These are phyloP conservation scores for Cystofilobasidium capitatum DNA, from an alignment of 768 basidiomycete species.

Conservation along the genomic window DNA sequence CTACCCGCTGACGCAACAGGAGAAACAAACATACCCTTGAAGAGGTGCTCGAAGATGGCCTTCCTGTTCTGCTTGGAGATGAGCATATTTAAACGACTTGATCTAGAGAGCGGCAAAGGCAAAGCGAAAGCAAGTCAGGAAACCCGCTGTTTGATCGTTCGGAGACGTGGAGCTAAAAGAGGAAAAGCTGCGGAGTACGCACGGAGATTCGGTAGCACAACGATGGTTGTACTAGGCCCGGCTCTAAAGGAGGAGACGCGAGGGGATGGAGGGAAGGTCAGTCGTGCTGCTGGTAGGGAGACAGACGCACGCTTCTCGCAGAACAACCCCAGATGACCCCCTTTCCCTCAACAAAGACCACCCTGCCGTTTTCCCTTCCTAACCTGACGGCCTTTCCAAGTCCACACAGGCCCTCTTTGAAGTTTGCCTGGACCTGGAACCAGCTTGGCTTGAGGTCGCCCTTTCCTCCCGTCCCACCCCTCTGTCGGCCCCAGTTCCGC, in stretches of 20 bases:
- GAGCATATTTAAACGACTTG: conserved; percentile 54
- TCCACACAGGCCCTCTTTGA: no score
- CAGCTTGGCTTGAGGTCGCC: no score
- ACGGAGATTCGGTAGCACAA: conserved; percentile 27
- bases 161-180: no score
- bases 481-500: neutral
- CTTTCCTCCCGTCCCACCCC: no score
- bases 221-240: conserved; percentile 28
- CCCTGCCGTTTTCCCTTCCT: neutral
- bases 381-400: neutral
- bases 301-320: neutral
- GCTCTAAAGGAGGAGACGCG: conserved; percentile 2
- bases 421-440: no score
- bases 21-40: conserved; percentile 66
- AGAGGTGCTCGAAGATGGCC: conserved; percentile 97
- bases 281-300: no score
- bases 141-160: no score
- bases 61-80: conserved; percentile 93
- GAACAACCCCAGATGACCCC: neutral
- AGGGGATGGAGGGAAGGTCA: neutral
- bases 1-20: neutral
- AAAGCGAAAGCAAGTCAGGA: no score
- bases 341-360: no score
- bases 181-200: no score
- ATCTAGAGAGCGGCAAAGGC: no score